Evolutionary conservation across 2,329 filamentous ascomycete species (phyloP).

Genomic region (Aspergillus fumigatus): DNA sequence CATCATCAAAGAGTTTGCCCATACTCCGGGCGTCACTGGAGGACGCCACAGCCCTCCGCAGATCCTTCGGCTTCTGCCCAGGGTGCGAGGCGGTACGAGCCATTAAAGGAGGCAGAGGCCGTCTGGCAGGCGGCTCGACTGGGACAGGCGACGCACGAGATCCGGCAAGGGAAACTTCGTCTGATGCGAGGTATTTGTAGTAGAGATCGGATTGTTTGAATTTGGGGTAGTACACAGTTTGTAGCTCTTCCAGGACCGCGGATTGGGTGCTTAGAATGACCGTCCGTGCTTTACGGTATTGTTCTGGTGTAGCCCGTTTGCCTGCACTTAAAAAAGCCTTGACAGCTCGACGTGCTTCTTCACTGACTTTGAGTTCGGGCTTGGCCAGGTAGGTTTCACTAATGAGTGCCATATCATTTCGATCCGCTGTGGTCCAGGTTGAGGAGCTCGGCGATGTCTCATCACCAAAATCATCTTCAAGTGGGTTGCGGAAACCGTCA

Average conservation of each 20-base stretch:
- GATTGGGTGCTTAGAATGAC: conserved; percentile 81
- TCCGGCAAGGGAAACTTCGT: conserved; percentile 52
- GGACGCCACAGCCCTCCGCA: conserved; percentile 57
- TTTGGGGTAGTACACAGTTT: conserved; percentile 69
- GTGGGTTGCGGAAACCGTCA: conserved; percentile 87
- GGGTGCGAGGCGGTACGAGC: conserved; percentile 47
- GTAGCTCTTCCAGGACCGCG: conserved; percentile 76
- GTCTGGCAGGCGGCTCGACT: conserved; percentile 31
- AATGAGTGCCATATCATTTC: conserved; percentile 84
- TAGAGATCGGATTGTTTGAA: conserved; percentile 94
- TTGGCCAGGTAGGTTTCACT: conserved; percentile 83
- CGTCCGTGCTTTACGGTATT: conserved; percentile 78
- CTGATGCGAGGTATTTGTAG: conserved; percentile 90
- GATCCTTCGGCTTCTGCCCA: conserved; percentile 44
- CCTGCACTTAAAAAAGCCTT: conserved; percentile 75
- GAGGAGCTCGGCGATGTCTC: conserved; percentile 58
- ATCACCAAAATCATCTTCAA: conserved; percentile 80
- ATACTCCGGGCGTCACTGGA: conserved; percentile 55
- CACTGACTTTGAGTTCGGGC: conserved; percentile 72
- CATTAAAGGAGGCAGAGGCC: conserved; percentile 41
- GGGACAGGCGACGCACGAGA: conserved; percentile 16
- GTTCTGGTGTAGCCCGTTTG: conserved; percentile 66
- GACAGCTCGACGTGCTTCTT: conserved; percentile 65
- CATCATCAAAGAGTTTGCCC: conserved; percentile 42
- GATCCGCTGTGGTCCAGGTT: conserved; percentile 77